Conservation (phyloP, 192 early-diverging fungal species). For the Backusella tuberculispora region DNA sequence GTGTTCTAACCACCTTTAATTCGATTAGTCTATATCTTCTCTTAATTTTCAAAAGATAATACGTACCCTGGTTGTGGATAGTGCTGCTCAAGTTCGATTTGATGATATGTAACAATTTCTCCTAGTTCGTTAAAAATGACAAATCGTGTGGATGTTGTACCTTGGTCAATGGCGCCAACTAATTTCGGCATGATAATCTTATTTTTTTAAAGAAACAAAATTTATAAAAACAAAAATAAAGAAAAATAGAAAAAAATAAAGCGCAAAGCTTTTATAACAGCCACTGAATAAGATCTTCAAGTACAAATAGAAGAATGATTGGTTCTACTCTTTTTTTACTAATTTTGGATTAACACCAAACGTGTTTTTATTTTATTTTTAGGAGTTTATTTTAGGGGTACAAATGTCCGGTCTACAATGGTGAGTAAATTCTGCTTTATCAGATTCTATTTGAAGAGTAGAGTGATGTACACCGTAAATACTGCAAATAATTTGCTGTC, state of each 20-base stretch:
- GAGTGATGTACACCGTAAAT: conserved; percentile 59
- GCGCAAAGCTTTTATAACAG: background rate
- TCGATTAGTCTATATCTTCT: background rate
- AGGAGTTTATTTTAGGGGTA: conserved; percentile 21
- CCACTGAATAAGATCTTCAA: conserved; percentile 3
- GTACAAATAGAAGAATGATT: background rate
- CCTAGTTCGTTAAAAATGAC: conserved; percentile 85
- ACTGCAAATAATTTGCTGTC: conserved; percentile 54
- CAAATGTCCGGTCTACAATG: conserved; percentile 57
- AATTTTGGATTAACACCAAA: conserved; percentile 4
- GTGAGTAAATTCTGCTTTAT: conserved; percentile 44
- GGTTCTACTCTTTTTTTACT: conserved; percentile 9
- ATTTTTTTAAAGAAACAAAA: conserved; percentile 14
- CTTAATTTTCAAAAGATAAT: background rate
- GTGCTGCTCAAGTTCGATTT: conserved; percentile 80
- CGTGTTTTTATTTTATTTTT: background rate
- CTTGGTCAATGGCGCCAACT: conserved; percentile 92
- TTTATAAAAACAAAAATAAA: too few relatives aligned
- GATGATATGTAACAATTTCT: conserved; percentile 70
- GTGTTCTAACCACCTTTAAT: conserved; percentile 82
- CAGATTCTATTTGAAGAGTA: conserved; percentile 56
- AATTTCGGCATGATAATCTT: conserved; percentile 50
- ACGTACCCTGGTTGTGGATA: conserved; percentile 75
- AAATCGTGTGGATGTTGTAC: conserved; percentile 90
- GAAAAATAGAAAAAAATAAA: conserved; percentile 21